Percentiles rank a stretch among this genome's conserved stretches.
Conservation (phyloP, 1,284 basidiomycete genomes). For the Gymnopus androsaceus region DNA sequence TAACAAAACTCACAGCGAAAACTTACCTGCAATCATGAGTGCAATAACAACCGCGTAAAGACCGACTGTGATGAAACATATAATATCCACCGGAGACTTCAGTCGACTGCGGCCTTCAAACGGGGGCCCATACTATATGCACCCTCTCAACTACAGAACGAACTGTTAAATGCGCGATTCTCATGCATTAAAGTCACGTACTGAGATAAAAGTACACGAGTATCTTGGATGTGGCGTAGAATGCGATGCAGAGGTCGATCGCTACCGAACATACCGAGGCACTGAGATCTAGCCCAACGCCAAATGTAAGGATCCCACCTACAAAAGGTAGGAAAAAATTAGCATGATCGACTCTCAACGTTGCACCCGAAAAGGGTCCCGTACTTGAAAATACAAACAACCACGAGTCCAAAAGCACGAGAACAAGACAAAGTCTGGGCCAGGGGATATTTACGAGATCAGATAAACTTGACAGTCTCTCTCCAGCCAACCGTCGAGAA, state of each 20-base stretch:
- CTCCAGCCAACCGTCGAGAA: slow-evolving; percentile 28
- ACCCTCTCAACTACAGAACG: slow-evolving; percentile 2
- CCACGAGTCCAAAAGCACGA: slow-evolving; percentile 37
- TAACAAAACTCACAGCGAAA: background rate
- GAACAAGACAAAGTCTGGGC: slow-evolving; percentile 31
- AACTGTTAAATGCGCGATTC: background rate
- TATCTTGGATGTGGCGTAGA: slow-evolving; percentile 35
- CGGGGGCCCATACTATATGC: slow-evolving; percentile 6
- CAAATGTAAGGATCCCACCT: slow-evolving; percentile 36
- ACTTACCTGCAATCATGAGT: background rate
- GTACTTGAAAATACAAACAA: slow-evolving; percentile 35
- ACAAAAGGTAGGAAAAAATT: background rate
- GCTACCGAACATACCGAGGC: slow-evolving; percentile 29
- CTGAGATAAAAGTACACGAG: slow-evolving; percentile 19
- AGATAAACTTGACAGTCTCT: slow-evolving; percentile 20
- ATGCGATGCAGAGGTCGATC: slow-evolving; percentile 35
- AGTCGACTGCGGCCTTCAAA: background rate
- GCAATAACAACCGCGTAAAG: background rate
- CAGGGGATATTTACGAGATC: slow-evolving; percentile 31
- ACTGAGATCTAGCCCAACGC: slow-evolving; percentile 33
- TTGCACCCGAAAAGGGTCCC: slow-evolving; percentile 9
- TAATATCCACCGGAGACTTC: background rate
- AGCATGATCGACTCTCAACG: background rate
- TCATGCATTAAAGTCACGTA: background rate
- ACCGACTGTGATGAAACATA: background rate